Evolutionary conservation across 495 filamentous ascomycete species (phyloP), one percentile per base, ranked within the genome.

Genomic region (Xylaria grammica): DNA sequence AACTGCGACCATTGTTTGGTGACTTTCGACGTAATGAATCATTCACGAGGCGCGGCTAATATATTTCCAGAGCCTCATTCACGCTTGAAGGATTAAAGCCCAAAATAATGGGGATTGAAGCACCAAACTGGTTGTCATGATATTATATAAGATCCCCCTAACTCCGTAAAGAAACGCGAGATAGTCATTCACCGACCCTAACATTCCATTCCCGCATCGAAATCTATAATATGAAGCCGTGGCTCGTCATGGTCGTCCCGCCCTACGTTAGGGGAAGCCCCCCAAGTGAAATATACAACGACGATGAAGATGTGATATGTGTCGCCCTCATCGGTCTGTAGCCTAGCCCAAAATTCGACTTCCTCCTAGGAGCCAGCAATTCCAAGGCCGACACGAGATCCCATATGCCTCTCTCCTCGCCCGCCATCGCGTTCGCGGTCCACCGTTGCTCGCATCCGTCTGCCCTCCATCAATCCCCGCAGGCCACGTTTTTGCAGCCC

Each of bases 401-500:
- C 69, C 15, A 65, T 45, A 15, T 40, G 11, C 52, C 69, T 68
- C 53, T 69, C 67, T 11, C 49, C 55, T 22, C 67, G 60, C 0
- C 65, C 65, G 15, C 69, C 69, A 26, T 72, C 72, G n/a, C 72
- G 72, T 53, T 74, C 72, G 19, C 72, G 69, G 36, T 74, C 72
- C 9, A 74, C 72, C 1, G 72, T 74, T 24, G 72, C 94, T 54
- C 95, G 81, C 80, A 97, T 87, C 58, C 94, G 83, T 38, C 95
- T 81, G 15, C 95, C 95, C 77, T 99, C 95, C 95, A 98, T 97
- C 72, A 99, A 75, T 0, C 95, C 95, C 51, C 94, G 86, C 60
- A 99, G 72, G 0, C 95, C 95, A 36, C 95, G 82, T 79, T 98
- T 99, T 81, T 99, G 95, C 61, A 99, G 69, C 0, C 95, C 95